phyloP scores from a whole-genome alignment of 164 flowering plant genomes.

The Piper longum region DNA sequence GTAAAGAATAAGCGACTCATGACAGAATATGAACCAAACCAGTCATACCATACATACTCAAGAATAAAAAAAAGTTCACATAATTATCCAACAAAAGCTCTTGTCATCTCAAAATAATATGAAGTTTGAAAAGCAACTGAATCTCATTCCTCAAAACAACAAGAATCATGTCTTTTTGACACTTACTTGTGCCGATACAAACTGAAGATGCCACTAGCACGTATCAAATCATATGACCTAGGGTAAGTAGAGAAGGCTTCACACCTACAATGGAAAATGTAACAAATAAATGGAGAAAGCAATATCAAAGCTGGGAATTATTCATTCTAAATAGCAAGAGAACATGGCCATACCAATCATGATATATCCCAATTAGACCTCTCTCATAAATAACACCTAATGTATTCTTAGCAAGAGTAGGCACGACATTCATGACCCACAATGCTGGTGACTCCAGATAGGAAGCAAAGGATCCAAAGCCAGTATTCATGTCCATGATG shows the following conservation, averaged over 20 bases:
- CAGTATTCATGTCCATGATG: slow-evolving; percentile 90
- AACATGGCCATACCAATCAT: slow-evolving; percentile 52
- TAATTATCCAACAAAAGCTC: not conserved
- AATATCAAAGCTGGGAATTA: not conserved
- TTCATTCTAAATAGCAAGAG: not conserved
- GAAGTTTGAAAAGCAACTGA: not conserved
- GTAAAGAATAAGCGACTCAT: too few relatives aligned
- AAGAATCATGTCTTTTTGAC: not conserved
- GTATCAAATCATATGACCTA: slow-evolving; percentile 71
- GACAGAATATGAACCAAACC: not conserved
- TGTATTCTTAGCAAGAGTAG: slow-evolving; percentile 52
- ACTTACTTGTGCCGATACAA: slow-evolving; percentile 60
- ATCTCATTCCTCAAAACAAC: not conserved
- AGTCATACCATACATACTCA: not conserved
- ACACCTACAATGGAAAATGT: slow-evolving; percentile 39
- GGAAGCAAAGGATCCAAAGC: slow-evolving; percentile 79
- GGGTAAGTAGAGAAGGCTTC: slow-evolving; percentile 93
- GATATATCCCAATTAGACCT: slow-evolving; percentile 79
- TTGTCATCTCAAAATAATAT: not conserved
- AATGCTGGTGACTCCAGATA: slow-evolving; percentile 60
- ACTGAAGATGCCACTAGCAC: slow-evolving; percentile 62
- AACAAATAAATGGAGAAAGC: not conserved
- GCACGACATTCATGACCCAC: slow-evolving; percentile 95
- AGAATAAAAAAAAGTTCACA: not conserved
- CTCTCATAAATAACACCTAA: slow-evolving; percentile 71